These are phyloP conservation scores for Asterophora parasitica DNA, from an alignment of 768 basidiomycete genomes.

Conservation along the genomic window DNA sequence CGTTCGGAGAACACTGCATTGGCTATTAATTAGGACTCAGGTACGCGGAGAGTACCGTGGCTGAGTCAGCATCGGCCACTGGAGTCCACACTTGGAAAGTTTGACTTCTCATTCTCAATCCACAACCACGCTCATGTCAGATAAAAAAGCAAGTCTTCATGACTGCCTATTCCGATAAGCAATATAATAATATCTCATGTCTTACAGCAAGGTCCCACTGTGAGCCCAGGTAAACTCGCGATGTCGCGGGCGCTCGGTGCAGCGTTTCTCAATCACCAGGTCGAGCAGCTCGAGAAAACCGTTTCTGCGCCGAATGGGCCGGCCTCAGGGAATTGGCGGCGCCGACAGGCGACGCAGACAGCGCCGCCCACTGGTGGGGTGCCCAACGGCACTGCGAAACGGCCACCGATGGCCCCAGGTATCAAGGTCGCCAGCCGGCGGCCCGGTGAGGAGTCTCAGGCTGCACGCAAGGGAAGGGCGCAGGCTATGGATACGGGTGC, in stretches of 20 bases:
- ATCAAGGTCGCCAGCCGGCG: conserved; percentile 30
- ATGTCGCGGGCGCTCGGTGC: conserved; percentile 87
- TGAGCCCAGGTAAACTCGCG: conserved; percentile 54
- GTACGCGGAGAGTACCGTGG: too few species aligned
- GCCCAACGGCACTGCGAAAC: conserved; percentile 23
- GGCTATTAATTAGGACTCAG: too few species aligned
- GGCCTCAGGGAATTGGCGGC: conserved; percentile 59
- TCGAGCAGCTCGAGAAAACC: conserved; percentile 81
- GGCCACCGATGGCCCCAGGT: conserved; percentile 27
- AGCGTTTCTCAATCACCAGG: conserved; percentile 83
- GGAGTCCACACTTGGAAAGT: too few species aligned
- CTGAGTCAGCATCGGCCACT: too few species aligned
- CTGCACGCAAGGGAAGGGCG: conserved; percentile 15
- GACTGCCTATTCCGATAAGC: not conserved
- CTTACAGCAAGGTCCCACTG: conserved; percentile 20
- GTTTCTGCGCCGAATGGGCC: conserved; percentile 43
- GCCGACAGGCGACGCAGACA: conserved; percentile 27
- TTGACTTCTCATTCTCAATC: not conserved
- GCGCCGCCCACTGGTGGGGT: conserved; percentile 1
- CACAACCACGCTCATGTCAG: conserved; percentile 10
- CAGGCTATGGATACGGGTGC: conserved; percentile 6
- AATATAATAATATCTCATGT: not conserved
- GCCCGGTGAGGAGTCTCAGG: conserved; percentile 19
- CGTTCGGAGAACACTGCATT: too few species aligned
- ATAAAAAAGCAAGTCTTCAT: conserved; percentile 8